These are phyloP conservation scores for Flaveria linearis DNA, from an alignment of 129 eudicot genomes.

Conservation along the genomic window DNA sequence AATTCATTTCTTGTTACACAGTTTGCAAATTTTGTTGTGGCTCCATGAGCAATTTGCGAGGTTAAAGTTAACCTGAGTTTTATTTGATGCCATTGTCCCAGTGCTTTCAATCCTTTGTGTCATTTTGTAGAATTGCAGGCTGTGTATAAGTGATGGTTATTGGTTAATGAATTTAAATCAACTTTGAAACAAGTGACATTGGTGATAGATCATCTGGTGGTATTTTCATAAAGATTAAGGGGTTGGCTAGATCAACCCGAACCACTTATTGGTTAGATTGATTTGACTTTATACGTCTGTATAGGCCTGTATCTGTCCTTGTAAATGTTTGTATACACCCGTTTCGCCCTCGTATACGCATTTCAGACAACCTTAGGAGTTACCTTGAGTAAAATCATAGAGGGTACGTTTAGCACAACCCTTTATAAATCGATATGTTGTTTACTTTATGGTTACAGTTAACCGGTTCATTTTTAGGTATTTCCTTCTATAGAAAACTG, in stretches of 20 bases:
- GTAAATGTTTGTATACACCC: no score
- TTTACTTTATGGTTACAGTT: background rate
- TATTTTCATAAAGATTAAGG: background rate
- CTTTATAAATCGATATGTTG: background rate
- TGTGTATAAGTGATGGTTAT: background rate
- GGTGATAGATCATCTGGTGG: background rate
- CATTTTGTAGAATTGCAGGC: background rate
- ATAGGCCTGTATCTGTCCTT: no score
- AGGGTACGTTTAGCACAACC: no score
- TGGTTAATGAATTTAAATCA: background rate
- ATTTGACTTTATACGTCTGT: no score
- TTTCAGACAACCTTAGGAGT: no score
- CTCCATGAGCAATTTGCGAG: background rate
- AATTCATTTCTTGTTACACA: background rate
- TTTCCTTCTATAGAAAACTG: background rate
- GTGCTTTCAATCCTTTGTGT: conserved; percentile 12
- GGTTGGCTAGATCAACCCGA: no score
- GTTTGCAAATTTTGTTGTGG: background rate
- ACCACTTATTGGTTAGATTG: no score
- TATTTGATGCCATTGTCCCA: background rate
- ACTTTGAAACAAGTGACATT: background rate
- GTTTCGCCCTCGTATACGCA: no score
- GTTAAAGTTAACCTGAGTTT: background rate
- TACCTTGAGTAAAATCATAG: no score
- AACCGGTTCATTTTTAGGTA: background rate